Evolutionary conservation across 225 moss, liverwort and hornwort species (phyloP).

Genomic region (Bryoerythrophyllum caledonicum): DNA sequence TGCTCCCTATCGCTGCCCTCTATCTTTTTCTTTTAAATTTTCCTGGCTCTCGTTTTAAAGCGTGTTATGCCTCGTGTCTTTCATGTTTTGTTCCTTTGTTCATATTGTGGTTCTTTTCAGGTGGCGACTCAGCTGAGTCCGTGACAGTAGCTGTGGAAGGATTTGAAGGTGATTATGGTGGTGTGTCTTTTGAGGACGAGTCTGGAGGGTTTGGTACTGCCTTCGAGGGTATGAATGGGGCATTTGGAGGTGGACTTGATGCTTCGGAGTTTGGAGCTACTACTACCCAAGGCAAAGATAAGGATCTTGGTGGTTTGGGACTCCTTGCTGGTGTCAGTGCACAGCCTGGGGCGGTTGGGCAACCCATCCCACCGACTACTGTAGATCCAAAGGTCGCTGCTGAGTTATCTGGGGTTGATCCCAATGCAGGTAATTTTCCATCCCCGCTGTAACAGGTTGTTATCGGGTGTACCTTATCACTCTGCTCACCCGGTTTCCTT

Average conservation of each 20-base stretch:
- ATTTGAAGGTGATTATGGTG: constrained; percentile 98
- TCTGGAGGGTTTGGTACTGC: constrained; percentile 97
- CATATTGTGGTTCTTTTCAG: constrained; percentile 37
- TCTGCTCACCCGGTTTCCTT: not conserved
- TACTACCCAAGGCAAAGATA: constrained; percentile 58
- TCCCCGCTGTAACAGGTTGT: constrained; percentile 12
- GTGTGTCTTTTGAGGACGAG: constrained; percentile 91
- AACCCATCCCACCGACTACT: constrained; percentile 18
- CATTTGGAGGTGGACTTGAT: constrained; percentile 98
- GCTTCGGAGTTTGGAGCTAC: constrained; percentile 95
- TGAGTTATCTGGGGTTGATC: constrained; percentile 56
- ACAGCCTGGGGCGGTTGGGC: constrained; percentile 35
- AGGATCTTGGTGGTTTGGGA: constrained; percentile 85
- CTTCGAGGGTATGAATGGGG: constrained; percentile 94
- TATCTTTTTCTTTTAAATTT: constrained; percentile 9
- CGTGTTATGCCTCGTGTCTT: not conserved
- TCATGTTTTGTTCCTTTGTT: constrained; percentile 21
- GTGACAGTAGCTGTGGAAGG: constrained; percentile 78
- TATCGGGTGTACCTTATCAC: not conserved
- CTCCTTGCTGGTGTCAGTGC: constrained; percentile 74
- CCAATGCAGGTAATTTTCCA: constrained; percentile 45
- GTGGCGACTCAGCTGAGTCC: constrained; percentile 61
- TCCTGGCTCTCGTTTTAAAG: not conserved
- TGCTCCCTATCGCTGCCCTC: constrained; percentile 5
- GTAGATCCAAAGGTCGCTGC: constrained; percentile 50